These are phyloP conservation scores for Cyclocybe cylindracea DNA, from an alignment of 768 basidiomycete genomes.

Conservation along the genomic window DNA sequence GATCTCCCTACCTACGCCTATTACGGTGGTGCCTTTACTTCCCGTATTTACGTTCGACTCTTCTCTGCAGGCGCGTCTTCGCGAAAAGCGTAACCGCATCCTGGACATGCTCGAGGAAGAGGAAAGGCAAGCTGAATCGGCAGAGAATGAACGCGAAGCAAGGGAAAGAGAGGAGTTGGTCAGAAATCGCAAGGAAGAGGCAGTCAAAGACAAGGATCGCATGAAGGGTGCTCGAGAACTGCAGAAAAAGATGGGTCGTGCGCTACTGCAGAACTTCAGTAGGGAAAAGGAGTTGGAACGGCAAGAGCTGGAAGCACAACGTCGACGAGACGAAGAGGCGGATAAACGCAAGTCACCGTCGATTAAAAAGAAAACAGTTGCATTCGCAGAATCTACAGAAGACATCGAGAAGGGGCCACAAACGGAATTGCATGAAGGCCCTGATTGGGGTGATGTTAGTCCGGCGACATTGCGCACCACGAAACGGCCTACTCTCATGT, in stretches of 20 bases:
- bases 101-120: slow-evolving; percentile 74
- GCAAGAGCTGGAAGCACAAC: slow-evolving; percentile 30
- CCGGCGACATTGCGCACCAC: slow-evolving; percentile 47
- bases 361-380: slow-evolving; percentile 61
- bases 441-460: slow-evolving; percentile 57
- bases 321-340: slow-evolving; percentile 30
- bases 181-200: slow-evolving; percentile 51
- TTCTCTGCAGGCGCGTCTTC: slow-evolving; percentile 48
- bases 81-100: slow-evolving; percentile 62
- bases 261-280: slow-evolving; percentile 51
- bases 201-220: slow-evolving; percentile 37
- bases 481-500: slow-evolving; percentile 36
- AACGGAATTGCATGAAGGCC: slow-evolving; percentile 13
- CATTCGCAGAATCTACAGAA: slow-evolving; percentile 53
- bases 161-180: slow-evolving; percentile 47
- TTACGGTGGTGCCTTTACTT: slow-evolving; percentile 38
- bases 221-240: slow-evolving; percentile 48
- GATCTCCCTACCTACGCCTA: slow-evolving; percentile 19
- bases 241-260: slow-evolving; percentile 80
- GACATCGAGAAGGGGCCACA: slow-evolving; percentile 19
- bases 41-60: slow-evolving; percentile 47
- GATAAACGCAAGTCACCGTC: slow-evolving; percentile 25
- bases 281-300: slow-evolving; percentile 40
- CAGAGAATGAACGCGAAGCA: slow-evolving; percentile 38
- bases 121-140: slow-evolving; percentile 48